Evolutionary conservation across 2,329 filamentous ascomycete species (phyloP), one percentile per base, ranked within the genome.

Genomic region (Monosporascus sp.): DNA sequence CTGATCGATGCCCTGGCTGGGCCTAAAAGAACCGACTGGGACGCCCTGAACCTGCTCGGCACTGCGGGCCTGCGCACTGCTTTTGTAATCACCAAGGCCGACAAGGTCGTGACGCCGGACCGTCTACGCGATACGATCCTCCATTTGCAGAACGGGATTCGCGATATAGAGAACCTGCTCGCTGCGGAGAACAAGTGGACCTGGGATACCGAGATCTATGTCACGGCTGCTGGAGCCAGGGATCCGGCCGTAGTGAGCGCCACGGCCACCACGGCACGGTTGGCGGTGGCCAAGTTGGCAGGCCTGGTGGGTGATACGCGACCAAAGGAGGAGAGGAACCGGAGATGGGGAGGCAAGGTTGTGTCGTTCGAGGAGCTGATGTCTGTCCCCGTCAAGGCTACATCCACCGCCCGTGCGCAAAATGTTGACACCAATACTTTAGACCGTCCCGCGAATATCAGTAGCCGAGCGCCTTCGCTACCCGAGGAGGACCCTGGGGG

Each of bases 21-120:
- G 15, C 66, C 81, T 2, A 77, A 79, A 56, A 65, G 70, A 22
- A 72, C 72, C 48, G 81, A 84, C 60, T 64, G 65, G 14, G 70
- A 74, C 66, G 71, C 79, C 55, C 64, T 84, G 36, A 64, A 70
- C 53, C 65, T 78, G 45, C 68, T 84, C 57, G 70, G 76, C 49
- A 67, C 73, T 48, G 69, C 72, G 3, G 71, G 72, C 9, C 70
- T 77, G 31, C 70, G 70, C 50, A 80, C 78, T 1, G 62, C 74
- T 7, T 73, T 83, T 1, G 73, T 83, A 5, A 63, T 85, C 48
- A 84, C 81, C 11, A 83, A 83, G 66, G 78, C 76, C 15, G 81
- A 84, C 60, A 82, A 82, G 62, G 65, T 61, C 47, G 68, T 64
- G 60, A 62, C 57, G 24, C 27, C 65, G 50, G 60, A 61, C 25